Percentiles rank a stretch among this genome's conserved stretches.
Evolutionary conservation across 1,284 basidiomycete genomes (phyloP).

Genomic region (Grifola frondosa): DNA sequence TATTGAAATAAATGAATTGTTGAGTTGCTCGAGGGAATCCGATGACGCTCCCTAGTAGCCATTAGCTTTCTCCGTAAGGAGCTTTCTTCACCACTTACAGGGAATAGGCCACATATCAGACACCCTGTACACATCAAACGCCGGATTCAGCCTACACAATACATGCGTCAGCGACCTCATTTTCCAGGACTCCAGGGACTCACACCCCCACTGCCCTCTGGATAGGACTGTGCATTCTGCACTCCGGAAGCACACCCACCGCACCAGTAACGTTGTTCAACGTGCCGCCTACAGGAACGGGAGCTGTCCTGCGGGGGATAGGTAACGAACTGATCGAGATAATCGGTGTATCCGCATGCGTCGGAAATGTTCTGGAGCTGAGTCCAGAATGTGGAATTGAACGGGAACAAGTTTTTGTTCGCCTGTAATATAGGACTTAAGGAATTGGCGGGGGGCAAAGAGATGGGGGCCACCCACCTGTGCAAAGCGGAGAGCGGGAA

Average conservation of each 20-base stretch:
- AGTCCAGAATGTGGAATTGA: constrained; percentile 34
- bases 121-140: constrained; percentile 45
- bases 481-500: constrained; percentile 38
- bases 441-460: not conserved
- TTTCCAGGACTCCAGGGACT: constrained; percentile 20
- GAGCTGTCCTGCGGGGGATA: constrained; percentile 45
- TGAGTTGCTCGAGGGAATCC: constrained; percentile 57
- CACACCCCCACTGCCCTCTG: constrained; percentile 39
- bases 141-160: constrained; percentile 48
- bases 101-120: constrained; percentile 36
- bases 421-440: constrained; percentile 32
- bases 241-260: constrained; percentile 31
- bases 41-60: constrained; percentile 47
- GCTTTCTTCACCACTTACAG: constrained; percentile 22
- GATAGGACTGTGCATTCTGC: constrained; percentile 44
- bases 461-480: constrained; percentile 20
- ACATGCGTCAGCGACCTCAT: not conserved
- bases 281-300: constrained; percentile 44
- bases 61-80: constrained; percentile 22
- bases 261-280: constrained; percentile 26
- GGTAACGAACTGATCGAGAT: constrained; percentile 38
- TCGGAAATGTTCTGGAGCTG: constrained; percentile 36
- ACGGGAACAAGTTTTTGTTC: constrained; percentile 51
- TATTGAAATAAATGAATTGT: constrained; percentile 44
- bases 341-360: constrained; percentile 41